A percentile compares a stretch with the other conserved stretches of the same genome.
Conservation (phyloP, 108 stramenopile genomes). For the Cyclotella distinguenda region DNA sequence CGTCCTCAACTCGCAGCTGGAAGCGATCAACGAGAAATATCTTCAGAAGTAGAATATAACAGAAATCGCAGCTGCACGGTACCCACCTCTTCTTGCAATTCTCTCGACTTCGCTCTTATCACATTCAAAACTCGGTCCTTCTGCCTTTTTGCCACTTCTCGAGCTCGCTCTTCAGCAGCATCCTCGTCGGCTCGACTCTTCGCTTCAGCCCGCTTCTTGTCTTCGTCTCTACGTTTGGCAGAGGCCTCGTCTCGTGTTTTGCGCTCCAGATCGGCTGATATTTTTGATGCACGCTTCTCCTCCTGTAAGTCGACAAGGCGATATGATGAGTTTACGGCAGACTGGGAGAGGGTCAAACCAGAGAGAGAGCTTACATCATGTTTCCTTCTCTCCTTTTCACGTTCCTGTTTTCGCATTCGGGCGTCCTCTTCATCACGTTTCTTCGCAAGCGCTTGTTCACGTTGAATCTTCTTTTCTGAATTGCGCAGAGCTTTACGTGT, state of each 20-base stretch:
- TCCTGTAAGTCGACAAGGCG: constrained; percentile 3
- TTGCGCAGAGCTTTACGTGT: not conserved
- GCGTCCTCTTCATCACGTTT: constrained; percentile 8
- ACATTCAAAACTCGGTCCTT: constrained; percentile 25
- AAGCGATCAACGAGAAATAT: not conserved
- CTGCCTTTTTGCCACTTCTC: not conserved
- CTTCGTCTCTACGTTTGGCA: constrained; percentile 8
- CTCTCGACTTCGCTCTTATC: constrained; percentile 18
- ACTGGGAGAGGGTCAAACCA: not conserved
- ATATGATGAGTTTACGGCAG: not conserved
- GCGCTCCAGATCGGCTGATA: constrained; percentile 5
- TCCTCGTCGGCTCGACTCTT: constrained; percentile 6
- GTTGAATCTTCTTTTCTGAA: constrained; percentile 6
- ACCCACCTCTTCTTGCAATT: constrained; percentile 31
- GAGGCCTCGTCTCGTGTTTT: not conserved
- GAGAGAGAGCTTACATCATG: constrained; percentile 4
- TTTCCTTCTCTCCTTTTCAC: constrained; percentile 4
- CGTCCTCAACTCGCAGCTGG: constrained; percentile 5
- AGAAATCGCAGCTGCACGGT: not conserved
- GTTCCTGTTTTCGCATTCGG: constrained; percentile 6
- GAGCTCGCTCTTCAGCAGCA: not conserved
- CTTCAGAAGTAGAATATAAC: not conserved
- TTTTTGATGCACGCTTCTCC: not conserved
- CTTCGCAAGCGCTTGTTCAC: not conserved
- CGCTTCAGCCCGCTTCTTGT: constrained; percentile 10